Percentiles rank a stretch among this genome's conserved stretches.
These are phyloP conservation scores for Neurospora sp. DNA, from an alignment of 495 filamentous ascomycete genomes.

Conservation along the genomic window DNA sequence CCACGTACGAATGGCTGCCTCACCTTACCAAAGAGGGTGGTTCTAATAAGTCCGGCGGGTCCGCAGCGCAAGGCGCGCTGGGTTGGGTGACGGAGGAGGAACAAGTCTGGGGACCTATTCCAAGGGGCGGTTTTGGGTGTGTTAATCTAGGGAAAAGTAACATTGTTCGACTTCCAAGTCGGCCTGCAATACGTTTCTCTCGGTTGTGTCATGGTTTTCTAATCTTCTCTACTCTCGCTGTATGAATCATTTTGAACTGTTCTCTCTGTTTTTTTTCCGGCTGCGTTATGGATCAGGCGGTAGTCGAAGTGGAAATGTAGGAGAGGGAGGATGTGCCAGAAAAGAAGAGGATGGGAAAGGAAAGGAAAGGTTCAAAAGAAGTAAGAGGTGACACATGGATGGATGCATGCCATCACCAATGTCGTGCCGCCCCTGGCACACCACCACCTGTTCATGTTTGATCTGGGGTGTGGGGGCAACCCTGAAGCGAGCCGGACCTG, in stretches of 20 bases:
- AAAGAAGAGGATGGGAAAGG: neutral
- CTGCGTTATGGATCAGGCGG: neutral
- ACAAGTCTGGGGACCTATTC: neutral
- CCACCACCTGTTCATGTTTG: neutral
- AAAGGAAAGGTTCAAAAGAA: neutral
- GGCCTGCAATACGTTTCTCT: neutral
- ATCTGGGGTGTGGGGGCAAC: neutral
- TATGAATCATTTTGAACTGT: neutral
- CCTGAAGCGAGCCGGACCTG: neutral
- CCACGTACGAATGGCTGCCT: neutral
- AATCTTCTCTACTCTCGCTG: neutral
- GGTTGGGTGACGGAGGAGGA: neutral
- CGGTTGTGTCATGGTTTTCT: neutral
- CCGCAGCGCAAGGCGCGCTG: neutral
- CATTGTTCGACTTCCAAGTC: neutral
- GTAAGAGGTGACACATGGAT: neutral
- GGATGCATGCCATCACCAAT: neutral
- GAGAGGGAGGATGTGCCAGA: too few relatives aligned
- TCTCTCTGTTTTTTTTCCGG: neutral
- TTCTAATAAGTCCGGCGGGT: neutral
- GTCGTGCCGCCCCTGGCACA: neutral
- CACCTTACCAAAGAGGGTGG: neutral
- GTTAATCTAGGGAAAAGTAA: neutral
- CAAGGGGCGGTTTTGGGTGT: neutral
- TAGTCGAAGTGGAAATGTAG: neutral